Percentiles rank a stretch among this genome's conserved stretches.
phyloP scores from a whole-genome alignment of 2,329 filamentous ascomycete genomes.

The Verticillium alfalfae region DNA sequence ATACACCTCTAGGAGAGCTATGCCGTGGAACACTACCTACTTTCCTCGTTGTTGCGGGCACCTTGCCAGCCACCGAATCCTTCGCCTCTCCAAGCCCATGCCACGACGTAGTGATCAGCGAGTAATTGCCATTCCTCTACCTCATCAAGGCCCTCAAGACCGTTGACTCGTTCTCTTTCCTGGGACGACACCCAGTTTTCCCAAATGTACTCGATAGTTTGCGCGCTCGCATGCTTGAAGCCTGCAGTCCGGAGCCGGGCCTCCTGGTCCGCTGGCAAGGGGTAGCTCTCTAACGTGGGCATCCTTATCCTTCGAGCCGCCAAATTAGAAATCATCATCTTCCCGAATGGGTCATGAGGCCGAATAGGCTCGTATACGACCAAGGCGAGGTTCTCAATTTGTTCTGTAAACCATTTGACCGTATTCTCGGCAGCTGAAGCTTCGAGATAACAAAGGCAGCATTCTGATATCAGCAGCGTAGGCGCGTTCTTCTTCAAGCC shows the following conservation, averaged over 20 bases:
- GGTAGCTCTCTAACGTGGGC: constrained; percentile 73
- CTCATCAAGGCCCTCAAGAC: constrained; percentile 85
- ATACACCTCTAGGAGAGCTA: background rate
- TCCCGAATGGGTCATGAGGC: constrained; percentile 79
- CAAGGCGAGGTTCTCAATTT: constrained; percentile 45
- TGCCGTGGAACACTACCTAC: background rate
- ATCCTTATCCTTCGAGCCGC: constrained; percentile 75
- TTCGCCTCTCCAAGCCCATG: constrained; percentile 74
- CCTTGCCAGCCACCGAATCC: background rate
- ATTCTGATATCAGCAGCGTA: constrained; percentile 87
- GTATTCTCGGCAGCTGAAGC: constrained; percentile 58
- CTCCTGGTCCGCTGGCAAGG: constrained; percentile 62
- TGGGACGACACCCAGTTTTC: constrained; percentile 61
- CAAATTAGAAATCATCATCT: constrained; percentile 88
- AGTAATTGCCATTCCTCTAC: constrained; percentile 90
- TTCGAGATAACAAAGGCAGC: constrained; percentile 86
- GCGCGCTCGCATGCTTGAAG: constrained; percentile 42
- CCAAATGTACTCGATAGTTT: constrained; percentile 60
- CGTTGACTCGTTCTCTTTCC: constrained; percentile 76
- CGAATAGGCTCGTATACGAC: constrained; percentile 86
- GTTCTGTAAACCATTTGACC: constrained; percentile 57
- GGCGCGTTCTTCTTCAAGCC: constrained; percentile 56
- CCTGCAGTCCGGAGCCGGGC: constrained; percentile 61
- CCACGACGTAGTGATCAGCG: constrained; percentile 82
- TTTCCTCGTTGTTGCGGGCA: too few relatives aligned